Evolutionary conservation across 768 basidiomycete species (phyloP).

Genomic region (Infundibulicybe gibba): DNA sequence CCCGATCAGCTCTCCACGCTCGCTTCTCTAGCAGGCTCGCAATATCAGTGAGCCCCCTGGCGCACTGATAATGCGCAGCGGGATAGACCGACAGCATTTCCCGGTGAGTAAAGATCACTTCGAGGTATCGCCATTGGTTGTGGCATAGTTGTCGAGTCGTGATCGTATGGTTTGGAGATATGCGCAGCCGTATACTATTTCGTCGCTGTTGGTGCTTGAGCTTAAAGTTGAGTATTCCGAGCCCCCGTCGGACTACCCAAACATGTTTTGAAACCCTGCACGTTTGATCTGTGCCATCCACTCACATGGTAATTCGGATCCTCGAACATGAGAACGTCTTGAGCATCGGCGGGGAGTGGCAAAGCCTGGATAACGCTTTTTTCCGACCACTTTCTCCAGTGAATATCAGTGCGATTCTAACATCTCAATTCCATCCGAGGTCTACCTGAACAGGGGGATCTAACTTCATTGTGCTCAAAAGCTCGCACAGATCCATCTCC

Average conservation of each 20-base stretch:
- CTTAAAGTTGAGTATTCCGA: slow-evolving; percentile 42
- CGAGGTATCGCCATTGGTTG: slow-evolving; percentile 76
- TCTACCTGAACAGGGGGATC: slow-evolving; percentile 20
- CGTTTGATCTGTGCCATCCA: neutral
- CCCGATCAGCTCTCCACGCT: slow-evolving; percentile 68
- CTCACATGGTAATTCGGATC: slow-evolving; percentile 40
- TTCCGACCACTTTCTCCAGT: slow-evolving; percentile 42
- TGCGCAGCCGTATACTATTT: slow-evolving; percentile 52
- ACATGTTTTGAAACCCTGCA: neutral
- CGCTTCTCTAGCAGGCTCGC: slow-evolving; percentile 60
- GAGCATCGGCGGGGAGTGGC: slow-evolving; percentile 20
- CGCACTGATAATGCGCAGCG: slow-evolving; percentile 59
- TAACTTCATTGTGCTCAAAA: slow-evolving; percentile 49
- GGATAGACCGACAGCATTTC: slow-evolving; percentile 63
- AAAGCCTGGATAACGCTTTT: slow-evolving; percentile 12
- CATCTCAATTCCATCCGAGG: slow-evolving; percentile 4
- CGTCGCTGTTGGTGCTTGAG: slow-evolving; percentile 29
- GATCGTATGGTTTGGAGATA: slow-evolving; percentile 58
- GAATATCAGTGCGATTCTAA: slow-evolving; percentile 13
- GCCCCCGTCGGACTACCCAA: slow-evolving; percentile 36
- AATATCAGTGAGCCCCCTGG: slow-evolving; percentile 60
- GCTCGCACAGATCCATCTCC: slow-evolving; percentile 50
- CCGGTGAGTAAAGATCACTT: slow-evolving; percentile 75
- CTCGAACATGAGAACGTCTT: slow-evolving; percentile 43
- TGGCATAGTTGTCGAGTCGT: slow-evolving; percentile 50